A percentile compares a stretch with the other conserved stretches of the same genome.
phyloP scores from a whole-genome alignment of 371 early-diverging fungal genomes.

The Fennellomyces sp. region DNA sequence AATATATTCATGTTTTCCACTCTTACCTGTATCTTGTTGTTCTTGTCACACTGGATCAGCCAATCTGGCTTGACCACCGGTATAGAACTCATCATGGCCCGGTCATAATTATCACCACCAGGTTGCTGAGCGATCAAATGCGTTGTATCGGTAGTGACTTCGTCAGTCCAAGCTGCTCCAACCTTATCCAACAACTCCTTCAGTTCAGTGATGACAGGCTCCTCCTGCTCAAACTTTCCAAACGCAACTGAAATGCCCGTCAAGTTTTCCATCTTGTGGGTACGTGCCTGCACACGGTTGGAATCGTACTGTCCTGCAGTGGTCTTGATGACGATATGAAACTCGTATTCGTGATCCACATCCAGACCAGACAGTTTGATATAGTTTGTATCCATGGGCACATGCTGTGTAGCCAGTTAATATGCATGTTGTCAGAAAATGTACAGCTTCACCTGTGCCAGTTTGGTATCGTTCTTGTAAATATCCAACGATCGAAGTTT shows the following conservation, averaged over 20 bases:
- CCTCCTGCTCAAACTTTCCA: constrained; percentile 79
- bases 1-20: too few species aligned
- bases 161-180: constrained; percentile 87
- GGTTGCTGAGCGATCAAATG: constrained; percentile 88
- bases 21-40: constrained; percentile 86
- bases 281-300: constrained; percentile 76
- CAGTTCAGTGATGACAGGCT: constrained; percentile 67
- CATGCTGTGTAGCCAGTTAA: constrained; percentile 24
- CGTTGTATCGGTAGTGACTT: constrained; percentile 87
- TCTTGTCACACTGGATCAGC: constrained; percentile 87
- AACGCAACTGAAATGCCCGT: constrained; percentile 94
- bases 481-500: constrained; percentile 84
- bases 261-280: constrained; percentile 91
- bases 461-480: constrained; percentile 73
- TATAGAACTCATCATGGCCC: constrained; percentile 86
- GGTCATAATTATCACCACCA: constrained; percentile 84
- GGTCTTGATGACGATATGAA: constrained; percentile 85
- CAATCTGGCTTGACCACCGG: constrained; percentile 94
- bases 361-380: constrained; percentile 89
- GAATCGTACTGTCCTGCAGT: constrained; percentile 85
- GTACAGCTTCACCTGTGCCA: constrained; percentile 45
- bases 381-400: constrained; percentile 62
- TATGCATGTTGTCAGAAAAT: background rate
- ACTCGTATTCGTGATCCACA: constrained; percentile 86
- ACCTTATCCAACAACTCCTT: constrained; percentile 81